Percentiles rank a stretch among this genome's conserved stretches.
These are phyloP conservation scores for Leccinum uliginosum DNA, from an alignment of 768 basidiomycete genomes.

Conservation along the genomic window DNA sequence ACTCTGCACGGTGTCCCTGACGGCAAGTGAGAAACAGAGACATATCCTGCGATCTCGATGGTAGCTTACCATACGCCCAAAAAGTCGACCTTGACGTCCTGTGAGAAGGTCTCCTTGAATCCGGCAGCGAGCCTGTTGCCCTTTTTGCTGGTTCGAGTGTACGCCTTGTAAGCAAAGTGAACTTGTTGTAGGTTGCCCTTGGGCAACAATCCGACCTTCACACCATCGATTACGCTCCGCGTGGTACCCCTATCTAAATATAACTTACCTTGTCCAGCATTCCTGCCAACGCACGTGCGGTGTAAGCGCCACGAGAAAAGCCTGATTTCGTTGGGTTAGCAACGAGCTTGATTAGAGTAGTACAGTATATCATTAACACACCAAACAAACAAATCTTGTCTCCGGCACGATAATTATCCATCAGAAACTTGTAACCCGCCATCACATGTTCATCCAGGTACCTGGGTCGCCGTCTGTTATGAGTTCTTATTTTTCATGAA, in stretches of 20 bases:
- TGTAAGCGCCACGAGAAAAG: slow-evolving; percentile 74
- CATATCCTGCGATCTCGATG: not conserved
- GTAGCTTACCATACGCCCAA: slow-evolving; percentile 67
- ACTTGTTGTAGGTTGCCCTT: slow-evolving; percentile 66
- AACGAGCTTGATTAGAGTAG: not conserved
- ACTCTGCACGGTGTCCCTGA: slow-evolving; percentile 76
- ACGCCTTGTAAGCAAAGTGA: slow-evolving; percentile 72
- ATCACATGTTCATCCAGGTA: slow-evolving; percentile 71
- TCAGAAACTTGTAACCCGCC: slow-evolving; percentile 72
- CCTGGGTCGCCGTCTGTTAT: slow-evolving; percentile 32
- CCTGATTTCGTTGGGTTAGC: slow-evolving; percentile 38
- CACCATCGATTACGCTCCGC: not conserved
- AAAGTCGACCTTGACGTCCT: slow-evolving; percentile 63
- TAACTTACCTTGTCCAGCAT: slow-evolving; percentile 58
- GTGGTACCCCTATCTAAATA: not conserved
- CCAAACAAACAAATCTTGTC: slow-evolving; percentile 76
- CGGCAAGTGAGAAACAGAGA: slow-evolving; percentile 2
- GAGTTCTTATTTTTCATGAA: not conserved
- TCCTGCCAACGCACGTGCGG: slow-evolving; percentile 69
- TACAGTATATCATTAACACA: slow-evolving; percentile 22
- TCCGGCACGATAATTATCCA: slow-evolving; percentile 69
- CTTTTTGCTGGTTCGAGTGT: slow-evolving; percentile 46
- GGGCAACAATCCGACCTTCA: slow-evolving; percentile 66
- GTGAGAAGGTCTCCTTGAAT: slow-evolving; percentile 72
- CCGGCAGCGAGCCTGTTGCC: slow-evolving; percentile 49